Evolutionary conservation across 345 rosid species (phyloP), one percentile per base, ranked within the genome.

Genomic region (Pistacia integerrima): DNA sequence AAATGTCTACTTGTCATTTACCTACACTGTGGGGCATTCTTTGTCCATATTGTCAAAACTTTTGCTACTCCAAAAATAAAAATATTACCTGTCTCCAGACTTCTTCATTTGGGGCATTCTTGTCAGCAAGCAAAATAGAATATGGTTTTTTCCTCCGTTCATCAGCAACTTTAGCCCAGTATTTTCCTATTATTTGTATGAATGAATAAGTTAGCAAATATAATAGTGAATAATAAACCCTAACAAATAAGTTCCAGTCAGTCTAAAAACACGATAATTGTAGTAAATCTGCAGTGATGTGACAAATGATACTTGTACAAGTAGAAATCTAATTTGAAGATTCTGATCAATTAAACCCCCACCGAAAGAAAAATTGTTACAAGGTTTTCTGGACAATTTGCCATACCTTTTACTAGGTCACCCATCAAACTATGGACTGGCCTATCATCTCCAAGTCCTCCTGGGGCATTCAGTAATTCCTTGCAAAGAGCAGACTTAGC

Each of bases 21-120:
- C 67, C 69, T n/a, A 66, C 46, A 5, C 46, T 41, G 8, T 41
- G 8, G 46, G 9, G 6, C 8, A 41, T 41, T 66, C 51, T 41
- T 41, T 4, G 17, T 54, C 57, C 6, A 54, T 54, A 54, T 13
- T 16, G 57, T 18, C 17, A 14, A 46, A 11, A 38, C 12, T 16
- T 51, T 51, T 36, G 62, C 35, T 28, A 36, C 33, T 78, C 70
- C 62, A 69, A 67, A 49, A 48, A 60, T 49, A 64, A 77, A 28
- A 8, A 59, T 35, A 6, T 80, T 84, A 93, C 99, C 97, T 90
- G 98, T 81, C 87, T 89, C 99, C 99, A 96, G 80, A 96, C 99
- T 84, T 96, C 97, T 84, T 93, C 99, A 80, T 96, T 93, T 70
- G 99, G 99, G 61, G 99, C 99, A 90, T 96, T 96, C 85, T 96